Conservation (phyloP, 805 yeast genomes). For the Wickerhamomyces bisporus region DNA sequence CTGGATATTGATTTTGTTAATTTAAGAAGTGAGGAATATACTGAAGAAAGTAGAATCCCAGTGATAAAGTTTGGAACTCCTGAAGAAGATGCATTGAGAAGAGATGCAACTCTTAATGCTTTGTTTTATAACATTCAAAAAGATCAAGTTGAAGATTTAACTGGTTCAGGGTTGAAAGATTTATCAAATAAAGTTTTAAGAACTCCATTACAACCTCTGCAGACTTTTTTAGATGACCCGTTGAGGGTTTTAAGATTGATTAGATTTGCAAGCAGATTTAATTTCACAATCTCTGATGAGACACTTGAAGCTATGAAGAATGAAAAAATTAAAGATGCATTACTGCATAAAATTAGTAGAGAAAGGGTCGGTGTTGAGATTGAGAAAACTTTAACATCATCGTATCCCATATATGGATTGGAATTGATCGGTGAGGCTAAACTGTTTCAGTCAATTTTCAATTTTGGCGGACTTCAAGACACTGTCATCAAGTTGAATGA, state of each 20-base stretch:
- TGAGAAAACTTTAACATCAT: constrained; percentile 65
- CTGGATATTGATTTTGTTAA: constrained; percentile 93
- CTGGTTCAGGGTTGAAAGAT: constrained; percentile 71
- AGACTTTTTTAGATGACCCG: constrained; percentile 93
- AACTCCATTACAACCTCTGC: constrained; percentile 81
- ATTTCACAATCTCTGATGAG: constrained; percentile 56
- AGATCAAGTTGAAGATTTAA: constrained; percentile 75
- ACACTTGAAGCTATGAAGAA: constrained; percentile 61
- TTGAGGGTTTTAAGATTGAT: constrained; percentile 79
- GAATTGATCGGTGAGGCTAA: constrained; percentile 48
- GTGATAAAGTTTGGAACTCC: constrained; percentile 81
- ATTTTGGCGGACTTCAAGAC: constrained; percentile 23
- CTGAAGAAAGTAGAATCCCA: constrained; percentile 85
- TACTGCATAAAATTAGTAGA: constrained; percentile 72
- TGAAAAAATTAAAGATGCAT: constrained; percentile 48
- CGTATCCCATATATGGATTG: constrained; percentile 60
- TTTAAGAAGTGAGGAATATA: constrained; percentile 80
- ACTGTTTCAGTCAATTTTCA: constrained; percentile 56
- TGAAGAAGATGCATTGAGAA: constrained; percentile 79
- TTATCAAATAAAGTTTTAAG: constrained; percentile 63
- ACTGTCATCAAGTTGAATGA: constrained; percentile 20
- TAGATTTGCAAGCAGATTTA: constrained; percentile 78
- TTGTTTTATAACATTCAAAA: constrained; percentile 77
- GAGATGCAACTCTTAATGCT: constrained; percentile 96
- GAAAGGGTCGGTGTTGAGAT: constrained; percentile 89